Conservation (phyloP, 176 grass and related monocot genomes). For the Eremochloa ophiuroides region DNA sequence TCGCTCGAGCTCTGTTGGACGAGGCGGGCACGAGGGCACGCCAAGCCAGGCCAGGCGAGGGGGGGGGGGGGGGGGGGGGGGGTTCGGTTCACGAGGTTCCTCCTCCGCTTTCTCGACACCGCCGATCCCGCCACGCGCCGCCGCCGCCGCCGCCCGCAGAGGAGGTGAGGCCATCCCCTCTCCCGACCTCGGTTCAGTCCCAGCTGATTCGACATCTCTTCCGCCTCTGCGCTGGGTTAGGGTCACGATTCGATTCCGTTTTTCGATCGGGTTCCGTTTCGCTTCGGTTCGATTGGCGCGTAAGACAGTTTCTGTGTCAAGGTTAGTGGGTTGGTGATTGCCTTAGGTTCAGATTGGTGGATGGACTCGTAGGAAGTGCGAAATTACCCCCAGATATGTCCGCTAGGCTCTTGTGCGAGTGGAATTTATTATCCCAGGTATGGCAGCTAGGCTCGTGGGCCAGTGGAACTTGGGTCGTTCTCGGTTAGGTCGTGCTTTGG, state of each 20-base stretch:
- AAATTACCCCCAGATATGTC: too few species aligned
- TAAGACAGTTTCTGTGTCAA: background rate
- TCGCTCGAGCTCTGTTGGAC: background rate
- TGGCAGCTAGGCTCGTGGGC: background rate
- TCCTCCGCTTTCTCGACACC: background rate
- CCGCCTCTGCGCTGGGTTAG: background rate
- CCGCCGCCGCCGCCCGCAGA: background rate
- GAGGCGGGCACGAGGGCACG: background rate
- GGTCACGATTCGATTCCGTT: constrained; percentile 2
- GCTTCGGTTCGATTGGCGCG: background rate
- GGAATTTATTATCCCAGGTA: background rate
- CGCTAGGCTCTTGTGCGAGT: background rate
- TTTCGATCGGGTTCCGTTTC: background rate
- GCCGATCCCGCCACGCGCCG: constrained; percentile 5
- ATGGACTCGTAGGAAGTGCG: background rate
- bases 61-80: too few species aligned
- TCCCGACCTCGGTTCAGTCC: background rate
- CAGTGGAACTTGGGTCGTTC: background rate
- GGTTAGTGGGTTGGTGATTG: background rate
- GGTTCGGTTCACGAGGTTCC: background rate
- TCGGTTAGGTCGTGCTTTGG: background rate
- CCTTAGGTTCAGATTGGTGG: background rate
- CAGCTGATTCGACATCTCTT: background rate
- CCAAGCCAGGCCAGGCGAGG: background rate
- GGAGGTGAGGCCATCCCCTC: background rate